Percentiles rank a stretch among this genome's conserved stretches.
Conservation (phyloP, 352 stramenopile genomes). For the Phytophthora citricola region DNA sequence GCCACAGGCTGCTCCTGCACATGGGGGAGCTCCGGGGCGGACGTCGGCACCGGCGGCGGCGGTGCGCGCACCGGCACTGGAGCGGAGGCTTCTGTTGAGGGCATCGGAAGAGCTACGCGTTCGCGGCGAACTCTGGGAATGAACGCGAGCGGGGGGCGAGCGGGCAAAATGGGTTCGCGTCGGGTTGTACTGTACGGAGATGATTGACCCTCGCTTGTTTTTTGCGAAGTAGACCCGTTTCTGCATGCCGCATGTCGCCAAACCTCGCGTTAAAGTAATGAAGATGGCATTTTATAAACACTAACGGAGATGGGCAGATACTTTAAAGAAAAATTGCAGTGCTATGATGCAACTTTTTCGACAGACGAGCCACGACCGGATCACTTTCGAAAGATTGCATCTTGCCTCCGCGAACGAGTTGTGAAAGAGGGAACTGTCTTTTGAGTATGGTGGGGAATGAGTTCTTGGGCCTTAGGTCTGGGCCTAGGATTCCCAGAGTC, state of each 20-base stretch:
- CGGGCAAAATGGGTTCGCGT: constrained; percentile 27
- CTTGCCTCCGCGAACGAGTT: background rate
- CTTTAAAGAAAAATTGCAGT: constrained; percentile 4
- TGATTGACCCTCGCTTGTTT: constrained; percentile 9
- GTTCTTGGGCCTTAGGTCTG: background rate
- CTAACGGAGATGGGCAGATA: background rate
- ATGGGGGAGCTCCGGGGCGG: constrained; percentile 1
- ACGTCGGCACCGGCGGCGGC: constrained; percentile 19
- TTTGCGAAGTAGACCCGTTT: background rate
- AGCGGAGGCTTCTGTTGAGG: constrained; percentile 8
- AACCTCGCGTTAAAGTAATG: constrained; percentile 2
- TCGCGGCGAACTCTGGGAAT: constrained; percentile 24
- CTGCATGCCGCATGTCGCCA: constrained; percentile 20
- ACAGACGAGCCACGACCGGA: constrained; percentile 11
- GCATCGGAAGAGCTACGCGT: constrained; percentile 14
- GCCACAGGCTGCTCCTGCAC: constrained; percentile 1
- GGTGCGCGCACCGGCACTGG: constrained; percentile 9
- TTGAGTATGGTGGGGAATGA: background rate
- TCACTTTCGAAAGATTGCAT: constrained; percentile 12
- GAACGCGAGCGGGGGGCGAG: constrained; percentile 2
- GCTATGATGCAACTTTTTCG: background rate
- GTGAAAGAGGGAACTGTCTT: background rate
- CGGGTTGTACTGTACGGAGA: constrained; percentile 4
- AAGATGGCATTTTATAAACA: background rate
- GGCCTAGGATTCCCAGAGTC: too few relatives aligned